Evolutionary conservation across 345 rosid genomes (phyloP), one percentile per base, ranked within the genome.

Genomic region (Citrus inodora): DNA sequence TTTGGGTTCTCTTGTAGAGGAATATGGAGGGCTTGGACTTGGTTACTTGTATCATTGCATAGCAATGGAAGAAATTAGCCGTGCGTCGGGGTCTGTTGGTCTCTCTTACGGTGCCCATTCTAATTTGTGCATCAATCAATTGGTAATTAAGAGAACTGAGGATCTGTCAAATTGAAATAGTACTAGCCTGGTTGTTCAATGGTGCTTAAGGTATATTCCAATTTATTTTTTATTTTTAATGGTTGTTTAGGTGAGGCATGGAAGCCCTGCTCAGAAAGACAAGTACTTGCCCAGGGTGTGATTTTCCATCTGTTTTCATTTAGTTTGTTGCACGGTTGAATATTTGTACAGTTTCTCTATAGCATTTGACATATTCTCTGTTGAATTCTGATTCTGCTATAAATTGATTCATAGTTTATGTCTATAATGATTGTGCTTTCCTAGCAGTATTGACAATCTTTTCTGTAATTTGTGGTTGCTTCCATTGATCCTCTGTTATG

Each of bases 71-170:
- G 97, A 93, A 85, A 84, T 95, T 83, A 93, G 97, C 74, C 90
- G 92, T 51, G 98, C 99, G 35, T 95, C 99, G 0, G 97, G 96
- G 24, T 93, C 98, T 6, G 99, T 93, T 80, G 98, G 86, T 21
- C 85, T 95, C 76, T 93, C 99, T 55, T 95, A 92, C 75, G 98
- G 98, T 80, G 94, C 98, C 33, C 99, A 95, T 84, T 92, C 99
- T 77, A 95, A 95, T 85, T 84, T 95, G 76, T 95, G 99, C 87
- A 84, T 95, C 79, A 95, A 95, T 84, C 99, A 95, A 80, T 82
- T 95, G 98, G 99, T 95, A 90, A 73, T 53, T 70, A 72, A n/a
- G 73, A 74, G n/a, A 69, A 35, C 67, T 22, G 64, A 10, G 21
- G 21, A 22, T 13, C 51, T 13, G 17, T 58, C 17, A 14, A 27